Evolutionary conservation across 1,284 basidiomycete genomes (phyloP), one percentile per base, ranked within the genome.

Genomic region (Singerocomus inundabilis): DNA sequence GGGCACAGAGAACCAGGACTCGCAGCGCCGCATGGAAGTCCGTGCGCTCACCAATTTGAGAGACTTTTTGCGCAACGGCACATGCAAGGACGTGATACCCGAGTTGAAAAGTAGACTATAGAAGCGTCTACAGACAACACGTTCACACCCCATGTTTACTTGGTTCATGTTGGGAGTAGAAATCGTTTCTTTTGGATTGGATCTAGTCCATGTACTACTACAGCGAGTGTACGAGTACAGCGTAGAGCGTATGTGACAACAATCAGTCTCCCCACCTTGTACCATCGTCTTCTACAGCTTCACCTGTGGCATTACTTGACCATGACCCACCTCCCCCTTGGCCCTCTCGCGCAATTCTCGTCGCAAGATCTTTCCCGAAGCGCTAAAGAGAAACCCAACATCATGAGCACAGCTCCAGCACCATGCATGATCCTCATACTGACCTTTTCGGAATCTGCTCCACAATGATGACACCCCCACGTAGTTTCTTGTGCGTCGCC

Each of bases 1-100:
- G 85, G 93, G 93, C 33, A 93, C 91, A 2, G 88, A 91, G 66
- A 93, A 84, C 35, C 77, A 81, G 54, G 91, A 94, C 61, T 80
- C 87, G 4, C 89, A 91, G 66, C 80, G 81, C 58, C 81, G 82
- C 69, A 93, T 93, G 87, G 88, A 92, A 71, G 73, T 91, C 29
- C 79, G 87, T 15, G 87, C 88, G 5, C 72, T 92, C 52, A 77
- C 74, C 18, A 91, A 92, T 62, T 62, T 91, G 46, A 76, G 72
- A 49, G 84, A 88, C 58, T 91, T 79, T 69, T 68, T 91, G 50
- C 74, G 72, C 9, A 73, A 72, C 16, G 87, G 87, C 3, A 74
- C 60, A 54, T 87, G 87, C 11, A 75, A 72, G 42, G 87, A 91
- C 59, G 55, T 88, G 24, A 78, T 91, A 1, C 71, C 77, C 9